Percentiles rank a stretch among this genome's conserved stretches.
phyloP scores from a whole-genome alignment of 2,329 filamentous ascomycete species.

The Aspergillus eucalypticola region DNA sequence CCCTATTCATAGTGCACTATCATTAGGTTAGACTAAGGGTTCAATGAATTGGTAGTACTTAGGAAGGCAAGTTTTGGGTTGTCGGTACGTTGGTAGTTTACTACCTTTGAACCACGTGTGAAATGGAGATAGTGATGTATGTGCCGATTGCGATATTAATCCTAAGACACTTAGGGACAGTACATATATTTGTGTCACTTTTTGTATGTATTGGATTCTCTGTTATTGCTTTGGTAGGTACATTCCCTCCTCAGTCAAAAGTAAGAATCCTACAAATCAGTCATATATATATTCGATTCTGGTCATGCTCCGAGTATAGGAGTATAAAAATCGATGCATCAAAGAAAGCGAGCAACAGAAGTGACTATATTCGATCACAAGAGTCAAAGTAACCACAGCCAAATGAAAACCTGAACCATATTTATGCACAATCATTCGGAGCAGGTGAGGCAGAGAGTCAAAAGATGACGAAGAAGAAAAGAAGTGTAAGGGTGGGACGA shows the following conservation, averaged over 20 bases:
- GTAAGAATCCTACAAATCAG: not conserved
- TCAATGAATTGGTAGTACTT: too few species aligned
- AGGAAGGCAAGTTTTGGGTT: too few species aligned
- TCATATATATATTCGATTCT: not conserved
- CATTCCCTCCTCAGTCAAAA: too few species aligned
- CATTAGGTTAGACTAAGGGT: too few species aligned
- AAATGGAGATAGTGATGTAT: too few species aligned
- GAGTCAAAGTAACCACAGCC: not conserved
- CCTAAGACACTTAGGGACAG: too few species aligned
- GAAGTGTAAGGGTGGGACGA: not conserved
- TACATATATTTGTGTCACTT: not conserved
- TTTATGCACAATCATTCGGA: constrained; percentile 14
- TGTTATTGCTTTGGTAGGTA: too few species aligned
- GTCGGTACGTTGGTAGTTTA: too few species aligned
- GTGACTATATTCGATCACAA: constrained; percentile 17
- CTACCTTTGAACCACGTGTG: too few species aligned
- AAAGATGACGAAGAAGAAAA: not conserved
- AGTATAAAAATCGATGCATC: not conserved
- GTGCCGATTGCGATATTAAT: too few species aligned
- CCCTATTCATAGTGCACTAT: too few species aligned
- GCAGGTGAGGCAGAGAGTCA: constrained; percentile 6
- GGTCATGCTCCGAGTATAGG: not conserved
- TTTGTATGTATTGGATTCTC: not conserved
- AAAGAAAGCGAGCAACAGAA: constrained; percentile 7
- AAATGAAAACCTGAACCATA: constrained; percentile 7